phyloP scores from a whole-genome alignment of 2,329 filamentous ascomycete species.

The Alternaria conjuncta region DNA sequence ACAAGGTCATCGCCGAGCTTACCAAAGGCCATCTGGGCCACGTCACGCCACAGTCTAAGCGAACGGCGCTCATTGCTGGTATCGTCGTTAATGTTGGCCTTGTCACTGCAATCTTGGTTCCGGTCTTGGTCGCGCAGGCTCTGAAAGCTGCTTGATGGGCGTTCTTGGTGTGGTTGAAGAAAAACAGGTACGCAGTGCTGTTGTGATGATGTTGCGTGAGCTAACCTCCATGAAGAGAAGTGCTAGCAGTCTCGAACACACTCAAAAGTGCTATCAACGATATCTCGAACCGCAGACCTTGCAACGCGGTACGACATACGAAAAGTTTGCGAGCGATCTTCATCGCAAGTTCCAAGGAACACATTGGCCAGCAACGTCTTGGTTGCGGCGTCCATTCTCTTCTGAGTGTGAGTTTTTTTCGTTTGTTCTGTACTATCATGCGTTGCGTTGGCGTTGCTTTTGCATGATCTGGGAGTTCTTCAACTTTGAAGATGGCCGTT shows the following conservation, averaged over 20 bases:
- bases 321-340: not conserved
- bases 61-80: constrained; percentile 38
- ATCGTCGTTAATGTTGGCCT: constrained; percentile 37
- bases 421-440: constrained; percentile 10
- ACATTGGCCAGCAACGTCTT: not conserved
- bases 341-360: not conserved
- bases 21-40: constrained; percentile 41
- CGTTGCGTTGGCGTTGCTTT: constrained; percentile 17
- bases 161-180: not conserved
- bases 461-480: constrained; percentile 14
- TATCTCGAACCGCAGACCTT: not conserved
- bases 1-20: constrained; percentile 36
- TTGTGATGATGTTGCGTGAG: too few relatives aligned
- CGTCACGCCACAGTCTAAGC: constrained; percentile 40
- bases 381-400: not conserved
- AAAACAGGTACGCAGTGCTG: not conserved
- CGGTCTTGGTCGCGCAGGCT: constrained; percentile 32
- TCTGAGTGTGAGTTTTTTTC: not conserved
- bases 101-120: constrained; percentile 30
- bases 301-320: not conserved
- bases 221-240: not conserved
- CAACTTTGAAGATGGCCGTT: not conserved
- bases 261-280: not conserved
- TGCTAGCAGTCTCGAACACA: not conserved
- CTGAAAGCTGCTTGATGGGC: constrained; percentile 20